These are phyloP conservation scores for Citrus sp. DNA, from an alignment of 345 rosid genomes.

Conservation along the genomic window DNA sequence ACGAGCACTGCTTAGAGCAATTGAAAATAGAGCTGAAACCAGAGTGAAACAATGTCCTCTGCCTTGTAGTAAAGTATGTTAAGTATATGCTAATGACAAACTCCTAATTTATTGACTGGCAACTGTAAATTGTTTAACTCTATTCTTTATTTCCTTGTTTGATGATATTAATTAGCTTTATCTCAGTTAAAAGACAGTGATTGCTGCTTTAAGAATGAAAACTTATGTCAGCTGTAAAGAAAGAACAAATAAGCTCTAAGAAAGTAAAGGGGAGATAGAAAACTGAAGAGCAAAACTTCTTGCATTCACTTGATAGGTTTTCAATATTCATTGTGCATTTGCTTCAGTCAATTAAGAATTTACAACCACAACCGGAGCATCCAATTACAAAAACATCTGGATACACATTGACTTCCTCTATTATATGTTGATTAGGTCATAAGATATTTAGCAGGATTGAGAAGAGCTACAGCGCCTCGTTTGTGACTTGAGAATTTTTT, in stretches of 20 bases:
- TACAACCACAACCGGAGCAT: background rate
- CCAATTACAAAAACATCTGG: background rate
- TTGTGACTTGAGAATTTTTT: conserved; percentile 54
- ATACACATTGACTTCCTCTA: background rate
- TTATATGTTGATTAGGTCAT: background rate
- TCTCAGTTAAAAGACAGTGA: too few relatives aligned
- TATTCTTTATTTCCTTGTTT: too few relatives aligned
- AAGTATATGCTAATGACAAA: too few relatives aligned
- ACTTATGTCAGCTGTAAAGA: too few relatives aligned
- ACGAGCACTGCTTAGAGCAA: background rate
- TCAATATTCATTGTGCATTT: background rate
- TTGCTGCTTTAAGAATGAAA: too few relatives aligned
- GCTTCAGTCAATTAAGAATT: background rate
- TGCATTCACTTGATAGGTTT: conserved; percentile 5
- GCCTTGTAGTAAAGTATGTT: background rate
- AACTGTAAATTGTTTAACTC: too few relatives aligned
- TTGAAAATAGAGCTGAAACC: background rate
- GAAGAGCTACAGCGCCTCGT: conserved; percentile 52
- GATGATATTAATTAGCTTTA: too few relatives aligned
- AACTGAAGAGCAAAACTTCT: background rate
- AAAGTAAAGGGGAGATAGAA: too few relatives aligned
- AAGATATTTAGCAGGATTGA: conserved; percentile 51
- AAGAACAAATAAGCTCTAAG: too few relatives aligned
- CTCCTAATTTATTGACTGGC: too few relatives aligned
- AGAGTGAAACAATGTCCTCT: background rate